Evolutionary conservation across 768 basidiomycete genomes (phyloP).

Genomic region (Termitomyces sp.): DNA sequence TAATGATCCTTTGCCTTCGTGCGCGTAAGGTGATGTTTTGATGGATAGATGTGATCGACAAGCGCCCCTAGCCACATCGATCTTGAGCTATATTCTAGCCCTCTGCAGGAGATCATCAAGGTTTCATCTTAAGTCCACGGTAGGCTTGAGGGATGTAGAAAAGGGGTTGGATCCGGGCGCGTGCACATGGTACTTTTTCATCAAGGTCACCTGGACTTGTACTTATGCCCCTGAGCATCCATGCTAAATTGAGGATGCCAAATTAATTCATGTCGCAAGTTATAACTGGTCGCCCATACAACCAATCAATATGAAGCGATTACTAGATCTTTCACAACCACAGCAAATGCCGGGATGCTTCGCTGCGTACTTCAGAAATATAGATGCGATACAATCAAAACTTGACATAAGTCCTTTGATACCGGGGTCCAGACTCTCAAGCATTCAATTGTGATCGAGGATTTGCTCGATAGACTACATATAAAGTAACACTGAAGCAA

Average conservation of each 20-base stretch:
- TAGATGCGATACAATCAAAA: background rate
- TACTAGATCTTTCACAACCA: background rate
- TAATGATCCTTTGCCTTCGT: background rate
- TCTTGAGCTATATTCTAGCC: background rate
- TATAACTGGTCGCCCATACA: background rate
- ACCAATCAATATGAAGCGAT: background rate
- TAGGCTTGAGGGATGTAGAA: background rate
- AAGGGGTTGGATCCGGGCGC: background rate
- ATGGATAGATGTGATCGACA: conserved; percentile 1
- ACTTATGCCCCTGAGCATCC: background rate
- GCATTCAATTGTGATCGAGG: background rate
- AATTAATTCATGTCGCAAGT: background rate
- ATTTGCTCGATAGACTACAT: background rate
- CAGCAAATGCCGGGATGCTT: background rate
- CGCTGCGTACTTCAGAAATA: background rate
- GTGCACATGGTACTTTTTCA: background rate
- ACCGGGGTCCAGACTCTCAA: background rate
- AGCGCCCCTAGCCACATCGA: background rate
- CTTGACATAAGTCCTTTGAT: background rate
- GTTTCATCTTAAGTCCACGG: background rate
- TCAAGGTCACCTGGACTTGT: conserved; percentile 1
- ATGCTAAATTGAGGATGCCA: background rate
- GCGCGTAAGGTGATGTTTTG: background rate
- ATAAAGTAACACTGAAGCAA: background rate
- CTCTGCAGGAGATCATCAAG: background rate